Percentiles rank a stretch among this genome's conserved stretches.
Evolutionary conservation across 441 rosid species (phyloP).

Genomic region (Populus hybrid): DNA sequence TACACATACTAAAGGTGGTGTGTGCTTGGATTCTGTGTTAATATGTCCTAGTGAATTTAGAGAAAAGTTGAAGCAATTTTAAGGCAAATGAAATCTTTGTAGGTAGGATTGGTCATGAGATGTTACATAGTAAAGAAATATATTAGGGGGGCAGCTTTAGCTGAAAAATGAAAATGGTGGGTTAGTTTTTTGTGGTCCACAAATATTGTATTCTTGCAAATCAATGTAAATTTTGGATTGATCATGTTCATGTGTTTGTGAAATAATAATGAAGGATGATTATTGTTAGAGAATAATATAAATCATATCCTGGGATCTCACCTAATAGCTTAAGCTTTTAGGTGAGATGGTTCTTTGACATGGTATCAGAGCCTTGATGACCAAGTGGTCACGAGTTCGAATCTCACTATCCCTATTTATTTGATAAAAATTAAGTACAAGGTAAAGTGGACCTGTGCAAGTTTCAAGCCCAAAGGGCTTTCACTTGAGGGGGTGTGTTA

Average conservation of each 20-base stretch:
- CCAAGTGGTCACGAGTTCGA: no score
- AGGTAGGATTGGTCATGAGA: background rate
- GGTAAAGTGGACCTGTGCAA: no score
- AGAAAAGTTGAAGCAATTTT: constrained; percentile 6
- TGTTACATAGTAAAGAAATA: background rate
- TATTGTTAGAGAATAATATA: no score
- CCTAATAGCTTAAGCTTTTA: no score
- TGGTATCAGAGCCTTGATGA: no score
- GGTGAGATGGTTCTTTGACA: no score
- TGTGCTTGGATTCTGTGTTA: constrained; percentile 45
- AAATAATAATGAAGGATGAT: background rate
- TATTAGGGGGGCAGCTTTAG: background rate
- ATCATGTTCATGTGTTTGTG: background rate
- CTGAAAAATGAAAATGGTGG: background rate
- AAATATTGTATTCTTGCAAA: background rate
- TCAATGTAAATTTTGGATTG: background rate
- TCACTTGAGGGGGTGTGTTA: no score
- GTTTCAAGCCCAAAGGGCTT: no score
- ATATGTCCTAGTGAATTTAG: constrained; percentile 37
- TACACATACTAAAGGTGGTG: constrained; percentile 83
- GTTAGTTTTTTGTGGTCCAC: background rate
- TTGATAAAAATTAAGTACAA: no score
- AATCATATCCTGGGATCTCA: no score
- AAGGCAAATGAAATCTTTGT: background rate
- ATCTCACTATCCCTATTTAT: no score